Conservation (phyloP, 768 basidiomycete species). For the Suillus placidus region DNA sequence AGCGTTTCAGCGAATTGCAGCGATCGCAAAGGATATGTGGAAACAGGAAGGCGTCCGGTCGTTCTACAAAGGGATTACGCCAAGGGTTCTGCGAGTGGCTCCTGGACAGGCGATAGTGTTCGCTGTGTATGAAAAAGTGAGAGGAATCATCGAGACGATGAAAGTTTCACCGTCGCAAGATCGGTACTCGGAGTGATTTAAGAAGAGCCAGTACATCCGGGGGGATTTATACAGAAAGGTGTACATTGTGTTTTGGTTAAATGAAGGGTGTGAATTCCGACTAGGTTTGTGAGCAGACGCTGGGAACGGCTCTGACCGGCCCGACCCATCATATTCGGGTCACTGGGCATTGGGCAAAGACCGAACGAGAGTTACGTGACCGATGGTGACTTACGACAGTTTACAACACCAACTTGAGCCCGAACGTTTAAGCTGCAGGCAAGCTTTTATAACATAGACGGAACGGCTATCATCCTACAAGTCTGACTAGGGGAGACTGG, state of each 20-base stretch:
- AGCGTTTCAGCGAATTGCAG: conserved; percentile 75
- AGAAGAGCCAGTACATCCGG: background rate
- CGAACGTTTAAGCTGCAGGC: background rate
- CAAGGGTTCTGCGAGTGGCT: conserved; percentile 92
- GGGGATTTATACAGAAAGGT: background rate
- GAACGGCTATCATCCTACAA: background rate
- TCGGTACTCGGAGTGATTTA: conserved; percentile 65
- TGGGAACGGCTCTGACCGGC: background rate
- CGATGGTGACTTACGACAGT: background rate
- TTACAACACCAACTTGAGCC: background rate
- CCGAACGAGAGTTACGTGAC: background rate
- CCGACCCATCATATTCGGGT: background rate
- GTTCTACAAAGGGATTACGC: conserved; percentile 99
- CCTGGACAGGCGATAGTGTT: conserved; percentile 98
- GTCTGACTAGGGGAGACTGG: background rate
- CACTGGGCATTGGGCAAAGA: background rate
- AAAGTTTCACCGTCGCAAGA: conserved; percentile 57
- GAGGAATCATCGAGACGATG: conserved; percentile 70
- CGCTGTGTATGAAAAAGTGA: conserved; percentile 93
- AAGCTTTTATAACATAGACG: background rate
- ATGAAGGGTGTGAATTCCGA: conserved; percentile 2
- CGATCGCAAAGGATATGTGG: conserved; percentile 94
- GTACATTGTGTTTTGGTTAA: background rate
- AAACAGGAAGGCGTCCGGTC: conserved; percentile 81
- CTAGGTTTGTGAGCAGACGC: background rate